These are phyloP conservation scores for Xylariomycetidae sp. DNA, from an alignment of 2,329 filamentous ascomycete species.

Conservation along the genomic window DNA sequence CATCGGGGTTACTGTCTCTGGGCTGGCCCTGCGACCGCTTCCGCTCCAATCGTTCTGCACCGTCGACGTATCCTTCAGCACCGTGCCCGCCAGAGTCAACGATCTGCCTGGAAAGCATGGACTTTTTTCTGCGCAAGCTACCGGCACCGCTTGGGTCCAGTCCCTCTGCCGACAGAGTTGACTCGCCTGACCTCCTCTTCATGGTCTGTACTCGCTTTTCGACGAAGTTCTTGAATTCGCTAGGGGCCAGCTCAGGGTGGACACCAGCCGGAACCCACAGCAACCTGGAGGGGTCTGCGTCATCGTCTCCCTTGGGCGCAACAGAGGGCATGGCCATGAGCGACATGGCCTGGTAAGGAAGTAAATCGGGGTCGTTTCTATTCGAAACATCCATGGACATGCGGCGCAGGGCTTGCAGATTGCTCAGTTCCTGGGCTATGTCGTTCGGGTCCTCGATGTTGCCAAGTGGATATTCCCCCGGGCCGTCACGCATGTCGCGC, in stretches of 20 bases:
- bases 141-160: conserved; percentile 48
- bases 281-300: conserved; percentile 80
- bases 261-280: conserved; percentile 95
- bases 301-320: conserved; percentile 65
- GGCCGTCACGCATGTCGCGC: conserved; percentile 52
- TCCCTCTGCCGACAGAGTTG: conserved; percentile 53
- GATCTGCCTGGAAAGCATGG: conserved; percentile 89
- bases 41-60: conserved; percentile 71
- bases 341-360: conserved; percentile 60
- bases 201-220: conserved; percentile 91
- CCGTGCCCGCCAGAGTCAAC: conserved; percentile 59
- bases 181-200: conserved; percentile 73
- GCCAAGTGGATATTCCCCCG: conserved; percentile 75
- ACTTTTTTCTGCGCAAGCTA: conserved; percentile 79
- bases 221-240: conserved; percentile 93
- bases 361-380: conserved; percentile 65
- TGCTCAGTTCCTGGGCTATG: conserved; percentile 87
- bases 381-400: conserved; percentile 93
- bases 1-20: conserved; percentile 47
- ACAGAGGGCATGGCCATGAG: conserved; percentile 65
- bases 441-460: conserved; percentile 87
- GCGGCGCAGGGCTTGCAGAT: conserved; percentile 79
- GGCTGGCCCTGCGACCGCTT: conserved; percentile 54
- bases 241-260: conserved; percentile 89
- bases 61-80: conserved; percentile 68